phyloP scores from a whole-genome alignment of 2,329 filamentous ascomycete genomes.

The Leptosphaerulina australis region DNA sequence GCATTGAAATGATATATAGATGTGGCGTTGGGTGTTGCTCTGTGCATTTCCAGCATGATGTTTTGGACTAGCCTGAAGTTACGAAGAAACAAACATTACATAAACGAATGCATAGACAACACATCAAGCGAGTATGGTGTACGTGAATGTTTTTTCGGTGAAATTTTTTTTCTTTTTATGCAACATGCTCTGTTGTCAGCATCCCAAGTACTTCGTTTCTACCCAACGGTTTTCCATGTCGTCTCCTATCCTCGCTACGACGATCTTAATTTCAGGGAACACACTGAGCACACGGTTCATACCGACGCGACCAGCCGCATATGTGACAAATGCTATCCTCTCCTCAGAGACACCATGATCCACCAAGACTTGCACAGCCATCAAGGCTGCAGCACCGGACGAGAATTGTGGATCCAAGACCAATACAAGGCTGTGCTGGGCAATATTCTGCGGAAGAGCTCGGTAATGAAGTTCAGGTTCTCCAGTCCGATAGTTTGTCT shows the following conservation, averaged over 20 bases:
- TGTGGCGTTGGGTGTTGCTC: conserved; percentile 22
- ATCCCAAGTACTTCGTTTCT: conserved; percentile 88
- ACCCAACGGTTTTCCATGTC: conserved; percentile 89
- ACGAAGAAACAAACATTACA: not conserved
- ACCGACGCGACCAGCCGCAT: conserved; percentile 83
- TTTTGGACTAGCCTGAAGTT: not conserved
- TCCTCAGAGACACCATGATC: conserved; percentile 89
- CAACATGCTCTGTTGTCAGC: conserved; percentile 54
- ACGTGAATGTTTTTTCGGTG: not conserved
- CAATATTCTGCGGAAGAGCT: conserved; percentile 74
- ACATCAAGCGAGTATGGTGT: conserved; percentile 6
- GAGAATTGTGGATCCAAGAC: conserved; percentile 94
- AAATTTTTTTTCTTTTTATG: not conserved
- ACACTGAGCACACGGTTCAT: conserved; percentile 85
- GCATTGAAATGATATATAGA: conserved; percentile 16
- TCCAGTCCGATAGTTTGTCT: conserved; percentile 72
- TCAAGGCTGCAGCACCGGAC: conserved; percentile 81
- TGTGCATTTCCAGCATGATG: not conserved
- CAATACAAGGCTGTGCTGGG: conserved; percentile 77
- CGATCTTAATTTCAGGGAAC: conserved; percentile 84
- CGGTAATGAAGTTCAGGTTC: conserved; percentile 94
- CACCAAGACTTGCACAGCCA: conserved; percentile 94
- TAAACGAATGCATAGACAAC: conserved; percentile 2
- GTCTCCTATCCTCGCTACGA: conserved; percentile 80
- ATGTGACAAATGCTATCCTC: conserved; percentile 90